phyloP scores from a whole-genome alignment of 495 filamentous ascomycete genomes.

The Penicillium paxilli region DNA sequence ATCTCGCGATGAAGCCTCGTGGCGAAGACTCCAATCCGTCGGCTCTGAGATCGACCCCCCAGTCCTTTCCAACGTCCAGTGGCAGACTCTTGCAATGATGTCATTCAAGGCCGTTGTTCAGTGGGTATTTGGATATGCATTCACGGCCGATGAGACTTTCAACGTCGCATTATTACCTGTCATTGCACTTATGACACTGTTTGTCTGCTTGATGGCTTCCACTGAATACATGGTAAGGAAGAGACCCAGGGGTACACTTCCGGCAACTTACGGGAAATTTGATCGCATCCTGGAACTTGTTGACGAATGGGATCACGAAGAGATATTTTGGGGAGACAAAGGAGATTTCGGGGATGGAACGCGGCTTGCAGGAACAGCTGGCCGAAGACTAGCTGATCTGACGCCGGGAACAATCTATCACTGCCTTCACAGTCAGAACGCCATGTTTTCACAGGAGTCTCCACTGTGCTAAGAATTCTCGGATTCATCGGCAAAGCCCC shows the following conservation, averaged over 20 bases:
- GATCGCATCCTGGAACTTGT: not conserved
- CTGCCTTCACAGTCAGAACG: not conserved
- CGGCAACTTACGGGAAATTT: not conserved
- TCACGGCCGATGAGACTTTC: slow-evolving; percentile 2
- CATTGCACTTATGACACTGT: slow-evolving; percentile 1
- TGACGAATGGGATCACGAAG: slow-evolving; percentile 3
- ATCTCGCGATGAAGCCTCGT: slow-evolving; percentile 6
- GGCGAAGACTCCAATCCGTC: not conserved
- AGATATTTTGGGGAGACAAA: slow-evolving; percentile 6
- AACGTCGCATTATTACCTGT: slow-evolving; percentile 4
- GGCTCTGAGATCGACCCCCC: not conserved
- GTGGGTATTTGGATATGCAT: slow-evolving; percentile 6
- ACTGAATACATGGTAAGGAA: slow-evolving; percentile 4
- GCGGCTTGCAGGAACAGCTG: slow-evolving; percentile 1
- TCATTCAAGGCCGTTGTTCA: slow-evolving; percentile 3
- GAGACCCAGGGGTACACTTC: slow-evolving; percentile 1
- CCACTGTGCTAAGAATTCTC: not conserved
- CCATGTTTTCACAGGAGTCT: not conserved
- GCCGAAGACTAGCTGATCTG: not conserved
- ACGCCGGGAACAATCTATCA: not conserved
- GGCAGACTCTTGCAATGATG: not conserved
- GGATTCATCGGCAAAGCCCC: no score
- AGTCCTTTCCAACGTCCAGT: not conserved
- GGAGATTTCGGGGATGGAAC: not conserved
- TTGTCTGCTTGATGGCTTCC: not conserved